These are phyloP conservation scores for Fusarium papillatum DNA, from an alignment of 2,329 filamentous ascomycete species.

Conservation along the genomic window DNA sequence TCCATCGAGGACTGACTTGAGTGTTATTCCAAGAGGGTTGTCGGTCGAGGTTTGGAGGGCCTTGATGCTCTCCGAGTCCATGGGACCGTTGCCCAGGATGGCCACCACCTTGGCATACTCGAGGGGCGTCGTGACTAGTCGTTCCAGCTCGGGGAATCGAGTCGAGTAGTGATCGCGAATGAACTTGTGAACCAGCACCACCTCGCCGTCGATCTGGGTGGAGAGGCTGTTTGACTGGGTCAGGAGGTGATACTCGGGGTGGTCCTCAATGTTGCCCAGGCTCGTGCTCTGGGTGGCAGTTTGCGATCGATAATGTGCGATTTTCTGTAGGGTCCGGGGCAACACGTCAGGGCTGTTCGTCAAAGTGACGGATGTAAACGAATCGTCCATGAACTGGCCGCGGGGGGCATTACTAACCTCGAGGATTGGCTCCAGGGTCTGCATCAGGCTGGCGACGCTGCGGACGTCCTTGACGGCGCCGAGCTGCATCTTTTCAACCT, in stretches of 20 bases:
- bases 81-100: conserved; percentile 91
- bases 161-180: conserved; percentile 96
- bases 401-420: conserved; percentile 73
- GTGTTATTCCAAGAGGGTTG: conserved; percentile 81
- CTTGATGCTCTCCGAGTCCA: conserved; percentile 87
- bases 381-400: conserved; percentile 45
- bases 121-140: conserved; percentile 89
- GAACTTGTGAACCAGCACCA: conserved; percentile 95
- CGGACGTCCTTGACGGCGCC: conserved; percentile 82
- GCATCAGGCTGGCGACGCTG: conserved; percentile 85
- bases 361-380: conserved; percentile 73
- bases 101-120: conserved; percentile 97
- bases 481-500: conserved; percentile 87
- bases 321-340: conserved; percentile 75
- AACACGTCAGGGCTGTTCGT: conserved; percentile 78
- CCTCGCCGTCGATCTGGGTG: conserved; percentile 93
- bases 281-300: conserved; percentile 74
- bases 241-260: conserved; percentile 90
- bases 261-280: conserved; percentile 89
- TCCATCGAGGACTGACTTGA: conserved; percentile 87
- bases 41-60: conserved; percentile 80
- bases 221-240: conserved; percentile 92
- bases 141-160: conserved; percentile 93
- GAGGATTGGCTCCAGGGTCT: conserved; percentile 83
- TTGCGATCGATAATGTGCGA: conserved; percentile 80